A percentile compares a stretch with the other conserved stretches of the same genome.
Conservation (phyloP, 805 yeast species). For the Myxozyma monticola region DNA sequence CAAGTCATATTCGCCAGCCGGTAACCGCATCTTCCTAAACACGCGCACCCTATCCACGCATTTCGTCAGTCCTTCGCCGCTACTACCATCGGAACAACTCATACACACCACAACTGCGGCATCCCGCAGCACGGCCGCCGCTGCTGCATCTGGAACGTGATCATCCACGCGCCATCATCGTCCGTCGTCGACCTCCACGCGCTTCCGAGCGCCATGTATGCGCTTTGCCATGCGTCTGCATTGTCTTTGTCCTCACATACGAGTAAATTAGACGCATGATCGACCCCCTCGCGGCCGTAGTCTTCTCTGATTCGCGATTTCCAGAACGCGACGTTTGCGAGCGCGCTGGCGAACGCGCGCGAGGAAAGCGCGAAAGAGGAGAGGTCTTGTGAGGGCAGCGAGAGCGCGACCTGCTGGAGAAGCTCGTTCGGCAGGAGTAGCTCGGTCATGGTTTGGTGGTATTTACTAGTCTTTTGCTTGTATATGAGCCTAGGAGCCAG, state of each 20-base stretch:
- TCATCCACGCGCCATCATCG: not conserved
- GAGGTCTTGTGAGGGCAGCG: slow-evolving; percentile 2
- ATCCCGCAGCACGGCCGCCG: not conserved
- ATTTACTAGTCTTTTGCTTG: no score
- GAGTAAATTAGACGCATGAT: not conserved
- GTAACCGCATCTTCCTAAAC: slow-evolving; percentile 1
- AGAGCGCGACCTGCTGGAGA: not conserved
- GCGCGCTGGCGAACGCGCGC: not conserved
- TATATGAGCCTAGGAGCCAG: no score
- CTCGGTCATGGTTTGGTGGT: not conserved
- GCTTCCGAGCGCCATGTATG: not conserved
- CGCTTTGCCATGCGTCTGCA: not conserved
- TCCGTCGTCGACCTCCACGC: not conserved
- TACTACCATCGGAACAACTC: not conserved
- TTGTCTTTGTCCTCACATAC: not conserved
- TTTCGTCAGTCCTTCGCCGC: no score
- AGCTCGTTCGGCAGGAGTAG: not conserved
- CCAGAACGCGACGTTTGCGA: not conserved
- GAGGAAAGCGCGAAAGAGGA: not conserved
- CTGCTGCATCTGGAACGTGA: not conserved
- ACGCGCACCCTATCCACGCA: not conserved
- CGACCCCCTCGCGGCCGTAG: slow-evolving; percentile 12
- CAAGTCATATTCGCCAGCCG: slow-evolving; percentile 5
- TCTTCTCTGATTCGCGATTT: not conserved
- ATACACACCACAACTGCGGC: not conserved